Conservation (phyloP, 2,329 filamentous ascomycete species). For the Acrocalymma vagum region DNA sequence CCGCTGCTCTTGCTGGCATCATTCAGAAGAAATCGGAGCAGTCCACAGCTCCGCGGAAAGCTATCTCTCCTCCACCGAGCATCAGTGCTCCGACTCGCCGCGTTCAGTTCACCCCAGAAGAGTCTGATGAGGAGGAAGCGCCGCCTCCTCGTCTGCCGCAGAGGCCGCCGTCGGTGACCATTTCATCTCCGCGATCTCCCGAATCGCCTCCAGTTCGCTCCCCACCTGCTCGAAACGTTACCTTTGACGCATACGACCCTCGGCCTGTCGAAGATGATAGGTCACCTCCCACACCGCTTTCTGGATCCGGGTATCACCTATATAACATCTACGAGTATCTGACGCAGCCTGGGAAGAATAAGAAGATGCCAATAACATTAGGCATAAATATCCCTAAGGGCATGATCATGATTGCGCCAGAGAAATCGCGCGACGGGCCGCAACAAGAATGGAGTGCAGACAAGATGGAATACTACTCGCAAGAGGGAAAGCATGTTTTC, state of each 20-base stretch:
- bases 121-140: constrained; percentile 72
- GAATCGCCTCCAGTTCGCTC: constrained; percentile 38
- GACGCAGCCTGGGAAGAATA: constrained; percentile 94
- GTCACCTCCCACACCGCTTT: constrained; percentile 46
- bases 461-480: constrained; percentile 95
- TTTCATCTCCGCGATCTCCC: constrained; percentile 59
- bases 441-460: constrained; percentile 94
- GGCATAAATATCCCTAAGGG: constrained; percentile 93
- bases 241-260: constrained; percentile 53
- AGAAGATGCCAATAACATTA: constrained; percentile 97
- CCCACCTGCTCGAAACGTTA: constrained; percentile 49
- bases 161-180: constrained; percentile 66
- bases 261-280: constrained; percentile 46
- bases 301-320: constrained; percentile 86
- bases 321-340: constrained; percentile 99
- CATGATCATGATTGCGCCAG: constrained; percentile 88
- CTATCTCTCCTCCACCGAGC: constrained; percentile 61
- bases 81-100: constrained; percentile 56
- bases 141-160: constrained; percentile 68
- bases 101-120: constrained; percentile 69
- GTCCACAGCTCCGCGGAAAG: constrained; percentile 33
- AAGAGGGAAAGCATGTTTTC: constrained; percentile 98
- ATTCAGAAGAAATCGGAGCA: constrained; percentile 58
- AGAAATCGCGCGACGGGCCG: constrained; percentile 81
- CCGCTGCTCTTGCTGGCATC: constrained; percentile 65